A percentile compares a stretch with the other conserved stretches of the same genome.
Evolutionary conservation across 2,329 filamentous ascomycete genomes (phyloP).

Genomic region (Dothistroma septosporum): DNA sequence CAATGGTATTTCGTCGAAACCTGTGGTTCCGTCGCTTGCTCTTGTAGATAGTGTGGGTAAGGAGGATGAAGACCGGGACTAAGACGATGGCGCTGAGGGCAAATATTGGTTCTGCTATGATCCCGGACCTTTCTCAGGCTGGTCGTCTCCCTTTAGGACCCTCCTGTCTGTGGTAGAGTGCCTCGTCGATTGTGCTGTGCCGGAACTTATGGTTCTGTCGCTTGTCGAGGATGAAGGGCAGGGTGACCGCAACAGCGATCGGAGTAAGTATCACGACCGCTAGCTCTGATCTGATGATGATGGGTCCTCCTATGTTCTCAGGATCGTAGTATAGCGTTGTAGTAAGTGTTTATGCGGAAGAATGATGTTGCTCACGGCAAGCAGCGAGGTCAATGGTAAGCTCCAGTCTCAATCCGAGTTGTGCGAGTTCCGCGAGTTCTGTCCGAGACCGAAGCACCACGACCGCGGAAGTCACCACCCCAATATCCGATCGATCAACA

Average conservation of each 20-base stretch:
- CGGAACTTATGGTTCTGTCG: background rate
- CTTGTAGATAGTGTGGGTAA: no score
- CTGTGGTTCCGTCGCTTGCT: no score
- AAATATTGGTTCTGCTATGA: background rate
- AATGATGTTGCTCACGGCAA: background rate
- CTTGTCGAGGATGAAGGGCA: background rate
- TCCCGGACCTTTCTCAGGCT: background rate
- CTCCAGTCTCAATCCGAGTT: background rate
- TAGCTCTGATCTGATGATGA: background rate
- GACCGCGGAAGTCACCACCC: background rate
- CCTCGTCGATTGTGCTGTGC: background rate
- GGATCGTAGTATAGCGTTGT: constrained; percentile 3
- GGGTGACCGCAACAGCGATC: background rate
- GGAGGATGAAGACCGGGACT: no score
- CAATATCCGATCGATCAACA: background rate
- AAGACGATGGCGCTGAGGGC: no score
- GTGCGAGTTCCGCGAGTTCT: background rate
- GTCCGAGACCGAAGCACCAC: background rate
- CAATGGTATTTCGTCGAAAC: background rate
- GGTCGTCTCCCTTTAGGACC: background rate
- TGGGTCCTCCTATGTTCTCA: background rate
- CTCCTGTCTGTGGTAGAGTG: background rate
- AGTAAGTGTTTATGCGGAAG: background rate
- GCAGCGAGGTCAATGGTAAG: background rate
- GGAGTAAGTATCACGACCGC: background rate